Base-by-base conservation (phyloP, 805 yeast species). In the Hanseniaspora occidentalis region DNA sequence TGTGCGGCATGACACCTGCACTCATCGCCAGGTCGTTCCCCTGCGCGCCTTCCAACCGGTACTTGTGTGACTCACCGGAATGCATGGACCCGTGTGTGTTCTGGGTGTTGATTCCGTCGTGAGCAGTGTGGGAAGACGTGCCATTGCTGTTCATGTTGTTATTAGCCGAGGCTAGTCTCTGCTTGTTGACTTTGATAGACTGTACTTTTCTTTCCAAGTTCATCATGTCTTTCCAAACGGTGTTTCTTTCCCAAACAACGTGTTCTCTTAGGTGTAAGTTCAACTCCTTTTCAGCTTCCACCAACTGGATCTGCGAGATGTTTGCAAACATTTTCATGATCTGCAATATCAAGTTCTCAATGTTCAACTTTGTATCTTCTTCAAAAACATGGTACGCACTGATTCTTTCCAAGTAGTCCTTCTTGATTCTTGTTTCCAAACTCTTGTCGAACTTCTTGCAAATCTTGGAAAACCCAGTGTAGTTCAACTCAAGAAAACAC, bases 161-260 rank as follows among this genome's bases (percentile, higher is more conserved):
- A 24, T 24, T 24, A 24, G 10, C 11, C 26, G 8, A 11, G 11
- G 8, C 11, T 9, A 24, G 26, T n/a, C n/a, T n/a, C n/a, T n/a
- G n/a, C 23, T 33, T 57, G 25, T 59, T 62, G 21, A 70, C 58
- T 37, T 61, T 64, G 47, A 88, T 86, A 17, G 84, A 85, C 51
- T 86, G 89, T 1, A 88, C 67, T 51, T 83, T 83, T 49, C 95
- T 72, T 57, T 88, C 96, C 50, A 88, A 61, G 18, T 92, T 89
- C 56, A 89, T 80, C 80, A 89, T 79, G 59, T 89, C 96, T 56
- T 92, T 79, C 98, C 98, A 89, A 22, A 89, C 96, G 0, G 96
- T 89, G 57, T 86, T 86, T 58, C 98, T 73, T 62, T 89, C 97
- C 94, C 96, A 89, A 16, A 88, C 95, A 26, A 89, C 83, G 58